Evolutionary conservation across 2,329 filamentous ascomycete species (phyloP), one percentile per base, ranked within the genome.

Genomic region (Sclerotinia sclerotiorum): DNA sequence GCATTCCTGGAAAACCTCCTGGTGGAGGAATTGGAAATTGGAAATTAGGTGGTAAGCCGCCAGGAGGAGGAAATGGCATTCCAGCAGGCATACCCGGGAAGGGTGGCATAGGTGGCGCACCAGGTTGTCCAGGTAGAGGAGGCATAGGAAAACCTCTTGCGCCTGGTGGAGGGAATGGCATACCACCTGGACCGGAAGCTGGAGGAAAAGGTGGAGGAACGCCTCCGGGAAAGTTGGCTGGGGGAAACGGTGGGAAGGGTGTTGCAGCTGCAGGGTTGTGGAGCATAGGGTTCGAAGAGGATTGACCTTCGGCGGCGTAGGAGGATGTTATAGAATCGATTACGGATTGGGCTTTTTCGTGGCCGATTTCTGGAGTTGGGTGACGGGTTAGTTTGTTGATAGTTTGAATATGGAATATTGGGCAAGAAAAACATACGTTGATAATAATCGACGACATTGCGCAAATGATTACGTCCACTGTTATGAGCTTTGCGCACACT

Each of bases 401-500:
- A 35, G 32, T 29, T 39, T 35, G 21, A n/a, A 19, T 21, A 10
- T 46, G 57, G 44, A 35, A 39, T 54, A 62, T 52, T 52, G 42
- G 35, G 61, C 66, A 69, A 21, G 39, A 39, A 35, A 21, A 57
- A 79, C 84, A 69, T 81, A 94, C 91, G 93, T 82, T 98, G 94
- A 81, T 99, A 99, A 83, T 99, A 99, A 79, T 97, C 94, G 76
- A 97, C 90, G 42, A 99, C 95, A 80, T 99, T 99, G 77, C 95
- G 92, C 72, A 99, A 83, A 79, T 99, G 95, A 83, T 99, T 99
- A 76, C 94, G 89, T 71, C 95, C 95, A 79, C 88, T 91, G 84
- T 99, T 99, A 82, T 99, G 95, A 62, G 95, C 95, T 84, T 98
- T 98, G 76, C 95, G 94, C 81, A 99, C 95, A 82, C 93, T 97